Base-by-base conservation (phyloP, 2,329 filamentous ascomycete species). In the Fusarium sp. region DNA sequence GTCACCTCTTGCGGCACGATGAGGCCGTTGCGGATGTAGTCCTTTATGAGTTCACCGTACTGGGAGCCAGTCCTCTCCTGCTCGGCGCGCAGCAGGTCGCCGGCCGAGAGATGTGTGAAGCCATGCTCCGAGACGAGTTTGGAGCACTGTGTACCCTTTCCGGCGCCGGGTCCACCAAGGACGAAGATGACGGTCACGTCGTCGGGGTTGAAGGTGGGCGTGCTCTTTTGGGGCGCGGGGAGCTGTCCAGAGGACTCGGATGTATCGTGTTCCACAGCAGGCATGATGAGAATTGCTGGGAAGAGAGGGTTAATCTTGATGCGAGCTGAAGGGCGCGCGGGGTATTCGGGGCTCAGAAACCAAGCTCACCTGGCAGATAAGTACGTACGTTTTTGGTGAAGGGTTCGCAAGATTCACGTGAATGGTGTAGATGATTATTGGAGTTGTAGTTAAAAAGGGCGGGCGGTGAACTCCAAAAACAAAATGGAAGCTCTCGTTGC, bases 1-100 rank as follows among this genome's bases (percentile, higher is more conserved):
- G 95, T 99, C 46, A 98, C 93, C 77, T 98, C 94, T 92, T 97
- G 96, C n/a, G 95, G 95, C 63, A 99, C 95, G 76, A 99, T 99
- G 69, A 88, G 88, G 57, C 95, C 95, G 75, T 99, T 89, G 73
- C 90, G 91, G 82, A 99, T 99, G 80, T 95, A 93, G 69, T 89
- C 85, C 75, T 89, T 89, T 84, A 99, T 99, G 79, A 98, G 84
- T 66, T 93, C 87, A 74, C 95, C 95, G 75, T 96, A 98, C 77
- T 97, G 83, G 65, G 88, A 92, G 54, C 92, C 93, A 0, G 86
- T 84, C 5, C 94, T 90, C 72, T 94, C 84, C 79, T 98, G 95
- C 80, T 99, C 95, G 63, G 92, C 93, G 59, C 95, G 91, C 63
- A 99, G 84, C 41, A 99, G 84, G 76, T 99, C 95, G 54, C 95